These are phyloP conservation scores for Blumeria graminis DNA, from an alignment of 2,329 filamentous ascomycete genomes.

Conservation along the genomic window DNA sequence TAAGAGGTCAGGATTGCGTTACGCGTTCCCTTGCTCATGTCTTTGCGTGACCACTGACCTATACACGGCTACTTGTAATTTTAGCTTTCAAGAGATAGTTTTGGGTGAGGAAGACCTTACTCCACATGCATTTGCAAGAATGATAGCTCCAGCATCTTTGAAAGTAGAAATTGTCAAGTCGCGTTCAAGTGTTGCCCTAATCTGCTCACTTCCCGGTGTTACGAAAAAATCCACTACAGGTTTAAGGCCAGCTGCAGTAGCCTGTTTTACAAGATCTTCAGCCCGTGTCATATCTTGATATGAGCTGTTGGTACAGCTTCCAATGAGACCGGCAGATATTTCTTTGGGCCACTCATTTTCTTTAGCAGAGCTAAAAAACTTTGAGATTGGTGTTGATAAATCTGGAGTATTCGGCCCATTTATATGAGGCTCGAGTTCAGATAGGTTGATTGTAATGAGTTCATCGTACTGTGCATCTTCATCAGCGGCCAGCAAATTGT, in stretches of 20 bases:
- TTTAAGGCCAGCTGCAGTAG: slow-evolving; percentile 66
- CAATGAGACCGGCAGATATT: slow-evolving; percentile 81
- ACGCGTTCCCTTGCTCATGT: slow-evolving; percentile 59
- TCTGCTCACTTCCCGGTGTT: slow-evolving; percentile 89
- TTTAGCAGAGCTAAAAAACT: slow-evolving; percentile 66
- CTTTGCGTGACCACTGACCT: slow-evolving; percentile 84
- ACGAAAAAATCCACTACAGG: slow-evolving; percentile 85
- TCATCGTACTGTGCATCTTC: slow-evolving; percentile 69
- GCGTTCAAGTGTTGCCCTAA: slow-evolving; percentile 75
- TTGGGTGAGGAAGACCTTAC: not conserved
- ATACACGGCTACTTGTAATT: slow-evolving; percentile 30
- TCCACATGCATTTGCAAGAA: slow-evolving; percentile 87
- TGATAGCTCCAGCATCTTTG: slow-evolving; percentile 59
- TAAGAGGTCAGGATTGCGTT: slow-evolving; percentile 96
- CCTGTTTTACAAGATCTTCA: slow-evolving; percentile 80
- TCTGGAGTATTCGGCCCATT: slow-evolving; percentile 96
- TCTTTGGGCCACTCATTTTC: slow-evolving; percentile 75
- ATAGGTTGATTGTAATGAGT: slow-evolving; percentile 73
- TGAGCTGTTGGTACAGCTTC: slow-evolving; percentile 95
- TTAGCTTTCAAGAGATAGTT: not conserved
- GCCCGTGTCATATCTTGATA: slow-evolving; percentile 97
- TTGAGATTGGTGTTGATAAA: slow-evolving; percentile 72
- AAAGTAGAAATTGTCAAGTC: slow-evolving; percentile 76
- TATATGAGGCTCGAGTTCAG: slow-evolving; percentile 77
- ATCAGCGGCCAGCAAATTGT: slow-evolving; percentile 52